Base-by-base conservation (phyloP, 306 rosid genomes). In the Cicer bijugum region DNA sequence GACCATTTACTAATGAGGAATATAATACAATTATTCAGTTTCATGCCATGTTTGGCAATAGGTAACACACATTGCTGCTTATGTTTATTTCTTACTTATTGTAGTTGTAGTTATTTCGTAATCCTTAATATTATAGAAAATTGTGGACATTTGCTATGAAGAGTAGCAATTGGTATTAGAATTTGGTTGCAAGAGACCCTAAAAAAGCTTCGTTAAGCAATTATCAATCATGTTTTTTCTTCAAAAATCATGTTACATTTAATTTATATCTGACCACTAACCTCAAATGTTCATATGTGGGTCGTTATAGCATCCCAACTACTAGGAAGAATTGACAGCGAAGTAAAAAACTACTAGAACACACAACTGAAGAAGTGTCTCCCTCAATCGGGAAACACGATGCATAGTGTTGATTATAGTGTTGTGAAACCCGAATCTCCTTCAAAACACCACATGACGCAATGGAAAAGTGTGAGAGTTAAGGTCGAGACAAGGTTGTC, bases 301-400 rank as follows among this genome's bases (percentile, higher is more conserved):
- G 85, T 81, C 83, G 84, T 84, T 8, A 87, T 85, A 67, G 88
- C 88, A 72, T 80, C 85, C 56, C 84, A 87, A 38, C 60, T 84
- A 8, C 85, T 80, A 0, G 85, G 90, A 74, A 84, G 88, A 84
- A 84, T 88, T 23, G 88, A 84, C 69, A 84, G 84, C 53, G 88
- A 82, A 71, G 67, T 87, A 4, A 82, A 87, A 70, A 84, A 87
- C 80, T 84, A 77, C 8, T 87, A 86, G 90, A 87, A 87, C 85
- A 84, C 90, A 0, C 83, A 84, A 71, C 46, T 84, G 50, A 84
- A 77, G 81, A 84, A 84, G 81, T 85, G 84, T 1, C 5, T 57
- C 56, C 53, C 48, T 74, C 70, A 0, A 14, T 19, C 46, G 9
- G 53, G 12, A 78, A 78, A 1, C 28, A 20, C 2, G 28, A 20